Base-by-base conservation (phyloP, 1,139 yeast species). In the Komagataea norvegica region DNA sequence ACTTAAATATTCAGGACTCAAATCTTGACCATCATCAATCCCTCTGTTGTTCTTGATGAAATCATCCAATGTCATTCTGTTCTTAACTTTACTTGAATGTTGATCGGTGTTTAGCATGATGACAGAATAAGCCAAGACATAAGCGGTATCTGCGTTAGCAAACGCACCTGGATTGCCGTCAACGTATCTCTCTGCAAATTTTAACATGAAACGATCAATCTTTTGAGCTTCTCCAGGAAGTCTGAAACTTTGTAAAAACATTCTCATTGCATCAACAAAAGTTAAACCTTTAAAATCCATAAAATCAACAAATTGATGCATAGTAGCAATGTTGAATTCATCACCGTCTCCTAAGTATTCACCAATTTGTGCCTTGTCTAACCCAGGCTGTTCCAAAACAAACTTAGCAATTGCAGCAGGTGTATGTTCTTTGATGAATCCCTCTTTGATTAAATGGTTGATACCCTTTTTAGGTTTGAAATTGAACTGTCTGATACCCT, bases 221-320 rank as follows among this genome's bases (percentile, higher is more conserved):
- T 91, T 91, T 62, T 93, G 99, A 2, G 96, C 89, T 64, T 93
- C 99, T 33, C 99, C 99, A 0, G 99, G 98, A 43, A 93, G 70
- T 57, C 98, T 72, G 62, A 93, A 93, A 31, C 79, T 72, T 58
- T 93, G 98, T 43, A 93, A 70, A 54, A 87, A 87, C 9, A 66
- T 67, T 52, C 98, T 75, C 66, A 93, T 68, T 0, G 97, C 94
- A 50, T 81, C 95, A 8, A 89, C 93, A 55, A 91, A 88, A 1
- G 77, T 68, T 46, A 74, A 61, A 33, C 70, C 69, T 11, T 73
- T 65, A 56, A 91, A 91, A 43, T 88, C 89, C 80, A 91, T 79
- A 47, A 73, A 65, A 55, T 89, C 96, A 24, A 91, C 95, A 65
- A 91, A 91, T 5, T 89, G 83, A 62, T 89, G 96, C 97, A 91